Percentiles rank a stretch among this genome's conserved stretches.
These are phyloP conservation scores for Leccinum fuscescens DNA, from an alignment of 1,284 basidiomycete genomes.

Conservation along the genomic window DNA sequence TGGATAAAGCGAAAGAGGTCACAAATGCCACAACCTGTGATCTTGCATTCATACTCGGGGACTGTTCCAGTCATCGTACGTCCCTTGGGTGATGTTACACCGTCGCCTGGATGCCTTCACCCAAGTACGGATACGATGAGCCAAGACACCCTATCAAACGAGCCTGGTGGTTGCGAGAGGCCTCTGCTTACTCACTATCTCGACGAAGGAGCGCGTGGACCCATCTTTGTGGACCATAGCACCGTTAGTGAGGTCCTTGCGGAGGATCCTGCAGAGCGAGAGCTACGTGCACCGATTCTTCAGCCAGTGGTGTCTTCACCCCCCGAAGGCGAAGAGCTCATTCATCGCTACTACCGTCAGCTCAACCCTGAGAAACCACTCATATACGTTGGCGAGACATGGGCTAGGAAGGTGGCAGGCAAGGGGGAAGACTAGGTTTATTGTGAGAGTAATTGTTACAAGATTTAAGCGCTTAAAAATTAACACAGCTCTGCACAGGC, in stretches of 20 bases:
- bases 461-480: too few relatives aligned
- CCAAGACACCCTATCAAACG: not conserved
- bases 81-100: not conserved
- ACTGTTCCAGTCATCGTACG: not conserved
- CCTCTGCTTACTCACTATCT: conserved; percentile 10
- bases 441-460: too few relatives aligned
- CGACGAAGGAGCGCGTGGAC: conserved; percentile 5
- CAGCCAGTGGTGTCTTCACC: not conserved
- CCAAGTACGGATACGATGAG: not conserved
- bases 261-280: conserved; percentile 3
- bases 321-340: conserved; percentile 10
- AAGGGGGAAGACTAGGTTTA: too few relatives aligned
- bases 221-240: conserved; percentile 10
- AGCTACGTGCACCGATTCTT: conserved; percentile 5
- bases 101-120: not conserved
- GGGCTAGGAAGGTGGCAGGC: too few relatives aligned
- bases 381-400: too few relatives aligned
- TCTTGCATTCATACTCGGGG: not conserved
- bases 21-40: not conserved
- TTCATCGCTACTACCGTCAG: not conserved
- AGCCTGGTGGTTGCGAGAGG: not conserved
- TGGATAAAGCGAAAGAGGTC: not conserved
- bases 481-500: too few relatives aligned
- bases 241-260: not conserved
- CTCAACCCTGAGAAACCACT: too few relatives aligned